Evolutionary conservation across 169 alveolate genomes (phyloP).

Genomic region (Eimeria falciformis): DNA sequence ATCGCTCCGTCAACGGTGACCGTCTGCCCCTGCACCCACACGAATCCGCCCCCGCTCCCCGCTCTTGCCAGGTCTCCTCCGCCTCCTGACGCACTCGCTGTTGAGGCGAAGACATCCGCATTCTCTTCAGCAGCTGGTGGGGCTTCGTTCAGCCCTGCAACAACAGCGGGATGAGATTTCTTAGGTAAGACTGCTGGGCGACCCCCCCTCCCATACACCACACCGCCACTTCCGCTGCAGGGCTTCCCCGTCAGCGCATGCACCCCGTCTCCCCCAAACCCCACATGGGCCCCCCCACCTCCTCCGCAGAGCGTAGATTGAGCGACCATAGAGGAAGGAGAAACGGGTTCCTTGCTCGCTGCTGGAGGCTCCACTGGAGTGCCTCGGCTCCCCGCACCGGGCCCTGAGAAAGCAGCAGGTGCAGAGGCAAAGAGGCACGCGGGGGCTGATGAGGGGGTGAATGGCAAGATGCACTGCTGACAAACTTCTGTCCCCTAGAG

Average conservation of each 20-base stretch:
- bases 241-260: conserved; percentile 53
- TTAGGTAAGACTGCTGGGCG: background rate
- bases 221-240: conserved; percentile 72
- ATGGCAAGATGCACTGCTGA: too few relatives aligned
- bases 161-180: background rate
- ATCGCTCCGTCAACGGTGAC: conserved; percentile 53
- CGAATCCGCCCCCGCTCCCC: conserved; percentile 73
- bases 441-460: too few relatives aligned
- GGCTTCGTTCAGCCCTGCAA: background rate
- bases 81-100: conserved; percentile 74
- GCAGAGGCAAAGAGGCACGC: too few relatives aligned
- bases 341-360: background rate
- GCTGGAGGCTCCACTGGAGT: conserved; percentile 3
- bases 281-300: conserved; percentile 76
- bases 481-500: too few relatives aligned
- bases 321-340: background rate
- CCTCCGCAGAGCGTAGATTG: conserved; percentile 65
- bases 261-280: conserved; percentile 76
- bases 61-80: conserved; percentile 62
- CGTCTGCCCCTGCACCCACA: conserved; percentile 67
- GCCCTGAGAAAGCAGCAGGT: conserved; percentile 1
- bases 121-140: background rate
- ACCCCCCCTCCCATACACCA: conserved; percentile 23
- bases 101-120: background rate
- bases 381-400: conserved; percentile 67